Evolutionary conservation across 768 basidiomycete species (phyloP), one percentile per base, ranked within the genome.

Genomic region (Boletus tomentosulus): DNA sequence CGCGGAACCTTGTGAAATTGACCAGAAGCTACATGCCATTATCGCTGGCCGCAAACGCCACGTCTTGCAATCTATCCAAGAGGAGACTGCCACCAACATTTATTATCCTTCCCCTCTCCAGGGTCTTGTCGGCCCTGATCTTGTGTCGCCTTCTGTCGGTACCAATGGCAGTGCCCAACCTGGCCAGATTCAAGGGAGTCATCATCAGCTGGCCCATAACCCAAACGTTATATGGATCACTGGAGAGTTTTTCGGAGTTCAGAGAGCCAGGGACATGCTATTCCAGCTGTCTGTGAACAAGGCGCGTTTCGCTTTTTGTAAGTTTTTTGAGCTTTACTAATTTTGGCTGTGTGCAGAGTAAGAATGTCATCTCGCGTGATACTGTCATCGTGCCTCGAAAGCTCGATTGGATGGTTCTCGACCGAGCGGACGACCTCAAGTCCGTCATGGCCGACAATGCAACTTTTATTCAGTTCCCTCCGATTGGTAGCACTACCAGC

Each of bases 401-500:
- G 70, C 78, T 99, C 57, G 96, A 99, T 65, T 98, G 96, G 95
- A 88, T 99, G 83, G 83, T 97, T 51, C 91, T 89, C n/a, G 92
- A 99, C 70, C 85, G 90, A n/a, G 76, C 88, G 11, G 95, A 98
- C 28, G 96, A 98, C 58, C 76, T 99, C 64, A 92, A 86, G 71
- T 78, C 85, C 5, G 82, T 94, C 66, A 98, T 97, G 94, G 85
- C 82, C 61, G 96, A 99, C 74, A 98, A 98, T 58, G 93, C 92
- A 7, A 96, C 95, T 5, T 98, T 89, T 67, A 89, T 99, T 57
- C 89, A 93, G 64, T 91, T 97, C 62, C 94, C 96, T 12, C 80
- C 91, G 33, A 83, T 98, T 33, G 96, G 96, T 22, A 91, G 90
- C 58, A 92, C 92, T 30, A 92, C 90, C 22, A 96, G 92, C 68